Conservation (phyloP, 2,329 filamentous ascomycete species). For the Aspergillus calidoustus region DNA sequence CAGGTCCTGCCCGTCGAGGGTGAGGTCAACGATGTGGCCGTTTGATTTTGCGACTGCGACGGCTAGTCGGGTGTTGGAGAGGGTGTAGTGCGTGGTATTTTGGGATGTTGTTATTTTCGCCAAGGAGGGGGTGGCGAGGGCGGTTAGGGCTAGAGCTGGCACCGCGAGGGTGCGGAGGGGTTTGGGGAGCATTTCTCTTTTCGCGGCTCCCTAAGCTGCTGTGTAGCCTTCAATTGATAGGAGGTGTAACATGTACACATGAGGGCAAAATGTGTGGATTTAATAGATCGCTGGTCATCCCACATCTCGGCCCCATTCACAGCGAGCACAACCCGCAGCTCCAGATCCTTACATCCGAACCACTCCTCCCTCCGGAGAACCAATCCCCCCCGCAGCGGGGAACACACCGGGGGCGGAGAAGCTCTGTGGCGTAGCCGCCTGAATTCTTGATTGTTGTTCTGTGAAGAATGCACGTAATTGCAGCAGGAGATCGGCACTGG, state of each 20-base stretch:
- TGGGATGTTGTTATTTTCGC: background rate
- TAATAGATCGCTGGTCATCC: too few species aligned
- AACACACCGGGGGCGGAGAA: background rate
- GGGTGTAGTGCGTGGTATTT: slow-evolving; percentile 22
- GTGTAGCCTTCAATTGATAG: too few species aligned
- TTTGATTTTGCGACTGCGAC: slow-evolving; percentile 49
- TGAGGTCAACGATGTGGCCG: slow-evolving; percentile 49
- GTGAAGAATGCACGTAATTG: background rate
- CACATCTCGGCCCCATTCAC: background rate
- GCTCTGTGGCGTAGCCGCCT: background rate
- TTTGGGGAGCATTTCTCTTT: too few species aligned
- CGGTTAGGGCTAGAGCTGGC: background rate
- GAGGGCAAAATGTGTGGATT: too few species aligned
- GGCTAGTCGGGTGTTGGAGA: slow-evolving; percentile 52
- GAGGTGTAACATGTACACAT: too few species aligned
- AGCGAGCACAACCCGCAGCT: background rate
- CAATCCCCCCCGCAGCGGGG: background rate
- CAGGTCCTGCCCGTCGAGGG: slow-evolving; percentile 57
- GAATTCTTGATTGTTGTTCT: background rate
- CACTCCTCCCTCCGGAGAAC: background rate
- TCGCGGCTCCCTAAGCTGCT: too few species aligned
- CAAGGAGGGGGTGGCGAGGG: background rate
- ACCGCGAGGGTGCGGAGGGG: background rate
- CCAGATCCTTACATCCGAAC: background rate
- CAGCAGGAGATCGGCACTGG: background rate